Conservation (phyloP, 2,329 filamentous ascomycete genomes). For the Monilinia polystroma region DNA sequence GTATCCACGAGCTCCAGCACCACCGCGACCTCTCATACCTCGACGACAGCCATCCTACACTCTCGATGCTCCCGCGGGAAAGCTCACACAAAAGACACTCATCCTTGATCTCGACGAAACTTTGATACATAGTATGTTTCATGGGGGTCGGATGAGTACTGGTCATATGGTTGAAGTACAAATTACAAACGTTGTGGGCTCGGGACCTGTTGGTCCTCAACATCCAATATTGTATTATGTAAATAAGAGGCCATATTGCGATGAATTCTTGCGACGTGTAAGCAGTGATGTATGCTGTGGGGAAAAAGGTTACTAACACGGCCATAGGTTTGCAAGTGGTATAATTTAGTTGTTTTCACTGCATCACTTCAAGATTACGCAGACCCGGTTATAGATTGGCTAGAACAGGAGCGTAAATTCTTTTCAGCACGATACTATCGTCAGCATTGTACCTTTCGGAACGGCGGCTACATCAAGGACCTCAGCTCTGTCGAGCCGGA, state of each 20-base stretch:
- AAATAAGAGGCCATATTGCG: constrained; percentile 94
- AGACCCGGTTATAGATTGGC: constrained; percentile 97
- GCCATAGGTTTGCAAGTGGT: constrained; percentile 88
- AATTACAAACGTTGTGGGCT: constrained; percentile 68
- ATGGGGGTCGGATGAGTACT: constrained; percentile 90
- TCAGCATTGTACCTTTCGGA: constrained; percentile 93
- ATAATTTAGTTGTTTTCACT: constrained; percentile 94
- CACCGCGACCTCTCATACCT: constrained; percentile 86
- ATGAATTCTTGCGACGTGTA: constrained; percentile 88
- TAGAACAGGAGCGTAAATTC: constrained; percentile 94
- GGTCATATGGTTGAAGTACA: constrained; percentile 99
- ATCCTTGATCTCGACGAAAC: constrained; percentile 97
- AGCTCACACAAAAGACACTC: constrained; percentile 79
- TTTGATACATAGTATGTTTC: constrained; percentile 95
- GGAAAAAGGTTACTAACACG: constrained; percentile 32
- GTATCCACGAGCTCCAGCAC: constrained; percentile 86
- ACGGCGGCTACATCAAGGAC: constrained; percentile 98
- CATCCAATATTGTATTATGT: constrained; percentile 99
- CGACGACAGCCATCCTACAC: constrained; percentile 86
- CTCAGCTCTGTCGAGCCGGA: constrained; percentile 94
- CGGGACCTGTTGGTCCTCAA: constrained; percentile 73
- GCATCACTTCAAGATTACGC: constrained; percentile 98
- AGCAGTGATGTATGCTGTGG: constrained; percentile 34
- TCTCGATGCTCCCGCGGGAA: constrained; percentile 50
- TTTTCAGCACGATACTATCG: constrained; percentile 93